Evolutionary conservation across 768 basidiomycete genomes (phyloP), one percentile per base, ranked within the genome.

Genomic region (Tephrocybe sp.): DNA sequence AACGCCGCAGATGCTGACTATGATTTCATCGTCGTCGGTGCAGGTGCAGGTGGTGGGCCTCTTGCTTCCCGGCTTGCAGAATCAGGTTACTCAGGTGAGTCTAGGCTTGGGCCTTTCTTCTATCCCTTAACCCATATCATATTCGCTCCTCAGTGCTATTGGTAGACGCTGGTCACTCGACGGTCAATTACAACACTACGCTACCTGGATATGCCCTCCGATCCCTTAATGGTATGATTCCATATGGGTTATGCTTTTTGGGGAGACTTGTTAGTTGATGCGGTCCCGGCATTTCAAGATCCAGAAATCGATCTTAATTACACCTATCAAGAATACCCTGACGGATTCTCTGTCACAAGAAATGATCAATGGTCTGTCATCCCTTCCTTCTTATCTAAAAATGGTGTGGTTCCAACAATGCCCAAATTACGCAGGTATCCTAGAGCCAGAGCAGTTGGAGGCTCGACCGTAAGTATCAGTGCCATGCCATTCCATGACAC

Each of bases 21-120:
- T 23, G 63, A 66, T 44, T 66, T 60, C 39, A 54, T 64, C 4
- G 62, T 66, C 16, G 57, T 66, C 8, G 65, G 65, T 2, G 48
- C 65, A 17, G 65, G 65, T 41, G 65, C 55, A 12, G 64, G 64
- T 19, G 64, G 64, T 16, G 64, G 64, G 2, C 62, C 64, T 12
- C 43, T 64, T 45, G 64, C 64, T 0, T 52, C 63, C 4, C 58
- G 65, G 1, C 54, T 66, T 10, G 63, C 54, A 16, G 59, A 60
- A 49, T 32, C 40, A 17, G 65, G 63, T 1, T 64, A 60, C 35
- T 64, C 63, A 16, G 62, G 64, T 60, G 49, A 38, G 43, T 36
- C 26, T 14, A 26, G 17, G 17, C 4, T 22, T n/a, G 5, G 9
- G 16, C 1, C 14, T 16, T 8, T 35, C 17, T 16, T 17, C 3